Percentiles rank a stretch among this genome's conserved stretches.
These are phyloP conservation scores for Mycena epipterygia DNA, from an alignment of 768 basidiomycete genomes.

Conservation along the genomic window DNA sequence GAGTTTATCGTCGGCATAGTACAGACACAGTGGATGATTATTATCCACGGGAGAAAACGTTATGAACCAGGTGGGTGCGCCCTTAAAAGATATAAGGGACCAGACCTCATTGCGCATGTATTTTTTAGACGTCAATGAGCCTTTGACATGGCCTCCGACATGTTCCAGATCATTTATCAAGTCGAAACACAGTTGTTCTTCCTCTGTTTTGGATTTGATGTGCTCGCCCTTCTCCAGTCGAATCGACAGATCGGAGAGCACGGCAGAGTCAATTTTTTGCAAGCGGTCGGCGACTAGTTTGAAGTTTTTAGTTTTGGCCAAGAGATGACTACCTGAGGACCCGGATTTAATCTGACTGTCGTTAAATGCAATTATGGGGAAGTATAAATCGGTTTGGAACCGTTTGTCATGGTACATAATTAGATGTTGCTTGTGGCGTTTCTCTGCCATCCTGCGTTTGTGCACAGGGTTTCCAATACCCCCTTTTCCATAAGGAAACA, in stretches of 20 bases:
- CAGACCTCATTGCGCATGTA: conserved; percentile 40
- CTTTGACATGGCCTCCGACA: conserved; percentile 46
- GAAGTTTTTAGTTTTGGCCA: not conserved
- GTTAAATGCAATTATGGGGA: conserved; percentile 11
- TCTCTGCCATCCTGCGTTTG: not conserved
- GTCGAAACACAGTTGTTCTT: conserved; percentile 50
- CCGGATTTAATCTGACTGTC: not conserved
- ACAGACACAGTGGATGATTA: conserved; percentile 50
- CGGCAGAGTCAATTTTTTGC: not conserved
- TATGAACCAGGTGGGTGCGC: conserved; percentile 52
- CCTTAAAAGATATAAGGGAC: conserved; percentile 36
- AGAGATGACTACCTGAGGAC: not conserved
- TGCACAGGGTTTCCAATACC: not conserved
- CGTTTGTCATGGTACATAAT: not conserved
- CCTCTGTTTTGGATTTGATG: conserved; percentile 42
- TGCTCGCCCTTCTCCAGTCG: conserved; percentile 39
- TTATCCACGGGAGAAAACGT: conserved; percentile 52
- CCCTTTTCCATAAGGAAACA: not conserved
- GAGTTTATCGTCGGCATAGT: conserved; percentile 46
- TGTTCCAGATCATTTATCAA: conserved; percentile 51
- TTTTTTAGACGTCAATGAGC: conserved; percentile 42
- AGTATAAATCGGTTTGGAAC: not conserved
- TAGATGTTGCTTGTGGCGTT: not conserved
- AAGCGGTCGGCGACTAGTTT: not conserved
- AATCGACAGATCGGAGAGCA: not conserved